A percentile compares a stretch with the other conserved stretches of the same genome.
phyloP scores from a whole-genome alignment of 345 rosid species.

The Turritis glabra region DNA sequence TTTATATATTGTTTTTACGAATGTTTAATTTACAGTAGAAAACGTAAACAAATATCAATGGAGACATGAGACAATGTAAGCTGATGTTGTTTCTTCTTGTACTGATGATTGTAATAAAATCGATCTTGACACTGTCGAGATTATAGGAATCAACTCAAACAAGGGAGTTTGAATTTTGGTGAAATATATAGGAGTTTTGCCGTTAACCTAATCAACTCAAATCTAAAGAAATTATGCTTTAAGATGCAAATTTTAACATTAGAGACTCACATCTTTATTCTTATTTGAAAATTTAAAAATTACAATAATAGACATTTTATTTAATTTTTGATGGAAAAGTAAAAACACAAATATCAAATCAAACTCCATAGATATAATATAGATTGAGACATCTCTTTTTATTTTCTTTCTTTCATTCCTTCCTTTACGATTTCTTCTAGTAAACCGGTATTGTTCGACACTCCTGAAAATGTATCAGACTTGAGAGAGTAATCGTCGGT shows the following conservation, averaged over 20 bases:
- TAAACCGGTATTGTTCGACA: not conserved
- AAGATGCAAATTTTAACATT: not conserved
- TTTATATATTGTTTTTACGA: no score
- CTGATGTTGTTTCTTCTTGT: no score
- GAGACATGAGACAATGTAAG: no score
- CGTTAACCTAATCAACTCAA: not conserved
- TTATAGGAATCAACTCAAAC: no score
- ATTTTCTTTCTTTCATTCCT: not conserved
- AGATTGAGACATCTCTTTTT: not conserved
- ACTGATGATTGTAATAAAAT: no score
- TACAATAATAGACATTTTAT: not conserved
- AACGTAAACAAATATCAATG: no score
- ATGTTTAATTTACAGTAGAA: no score
- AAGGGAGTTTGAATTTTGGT: not conserved
- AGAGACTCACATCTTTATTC: not conserved
- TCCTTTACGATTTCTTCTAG: conserved; percentile 5
- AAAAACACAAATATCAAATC: not conserved
- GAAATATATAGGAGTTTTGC: not conserved
- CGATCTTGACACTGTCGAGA: no score
- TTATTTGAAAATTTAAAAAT: not conserved
- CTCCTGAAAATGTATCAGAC: not conserved
- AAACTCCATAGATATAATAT: not conserved
- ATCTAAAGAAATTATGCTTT: not conserved
- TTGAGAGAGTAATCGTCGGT: not conserved
- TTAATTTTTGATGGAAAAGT: not conserved